phyloP scores from a whole-genome alignment of 495 filamentous ascomycete species.

The Penicillium antarcticum region DNA sequence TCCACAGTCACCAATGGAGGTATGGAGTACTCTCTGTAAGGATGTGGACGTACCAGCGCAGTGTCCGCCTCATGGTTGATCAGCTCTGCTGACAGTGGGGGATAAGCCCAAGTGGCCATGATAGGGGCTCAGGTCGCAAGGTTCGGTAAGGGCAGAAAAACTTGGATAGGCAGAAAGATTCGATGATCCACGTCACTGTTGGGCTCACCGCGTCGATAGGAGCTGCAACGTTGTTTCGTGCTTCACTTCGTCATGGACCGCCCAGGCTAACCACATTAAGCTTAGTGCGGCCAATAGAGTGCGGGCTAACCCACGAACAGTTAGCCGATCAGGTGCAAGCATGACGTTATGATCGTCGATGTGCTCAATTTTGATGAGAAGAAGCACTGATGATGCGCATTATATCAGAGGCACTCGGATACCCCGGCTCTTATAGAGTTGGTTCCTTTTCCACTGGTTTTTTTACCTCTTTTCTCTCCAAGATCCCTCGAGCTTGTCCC shows the following conservation, averaged over 20 bases:
- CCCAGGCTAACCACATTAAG: slow-evolving; percentile 19
- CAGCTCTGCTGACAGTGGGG: slow-evolving; percentile 61
- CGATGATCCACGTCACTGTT: slow-evolving; percentile 25
- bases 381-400: not conserved
- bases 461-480: not conserved
- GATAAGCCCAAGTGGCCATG: slow-evolving; percentile 78
- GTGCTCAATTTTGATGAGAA: slow-evolving; percentile 3
- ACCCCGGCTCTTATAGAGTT: slow-evolving; percentile 11
- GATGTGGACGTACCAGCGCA: slow-evolving; percentile 54
- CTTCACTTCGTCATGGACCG: slow-evolving; percentile 35
- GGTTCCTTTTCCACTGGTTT: not conserved
- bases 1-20: slow-evolving; percentile 7
- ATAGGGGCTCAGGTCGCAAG: slow-evolving; percentile 4
- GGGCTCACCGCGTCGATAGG: not conserved
- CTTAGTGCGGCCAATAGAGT: slow-evolving; percentile 12
- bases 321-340: slow-evolving; percentile 22
- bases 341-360: slow-evolving; percentile 34
- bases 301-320: slow-evolving; percentile 18
- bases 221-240: slow-evolving; percentile 23
- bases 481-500: not conserved
- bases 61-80: slow-evolving; percentile 65
- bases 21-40: not conserved
- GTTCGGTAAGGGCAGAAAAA: slow-evolving; percentile 12
- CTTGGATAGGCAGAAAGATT: slow-evolving; percentile 5
- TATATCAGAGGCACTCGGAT: slow-evolving; percentile 10